Conservation (phyloP, 179 eudicot genomes). For the Drosera spatulata region DNA sequence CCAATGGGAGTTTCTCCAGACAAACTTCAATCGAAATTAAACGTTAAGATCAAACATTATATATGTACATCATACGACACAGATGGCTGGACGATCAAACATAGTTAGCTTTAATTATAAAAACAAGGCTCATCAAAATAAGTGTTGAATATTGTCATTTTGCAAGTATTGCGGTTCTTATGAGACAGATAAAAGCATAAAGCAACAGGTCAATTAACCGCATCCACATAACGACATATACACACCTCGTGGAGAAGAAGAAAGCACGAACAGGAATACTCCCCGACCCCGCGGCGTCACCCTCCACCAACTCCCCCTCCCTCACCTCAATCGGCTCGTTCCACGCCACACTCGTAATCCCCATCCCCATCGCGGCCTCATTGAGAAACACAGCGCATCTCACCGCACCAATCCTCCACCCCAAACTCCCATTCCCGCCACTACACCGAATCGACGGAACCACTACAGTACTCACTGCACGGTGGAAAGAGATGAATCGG, state of each 20-base stretch:
- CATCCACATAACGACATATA: neutral
- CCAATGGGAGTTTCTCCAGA: too few relatives aligned
- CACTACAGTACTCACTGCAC: neutral
- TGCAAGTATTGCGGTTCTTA: too few relatives aligned
- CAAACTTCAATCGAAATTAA: too few relatives aligned
- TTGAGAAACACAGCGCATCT: constrained; percentile 1
- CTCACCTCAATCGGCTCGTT: constrained; percentile 17
- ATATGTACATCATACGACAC: too few relatives aligned
- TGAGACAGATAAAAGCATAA: neutral
- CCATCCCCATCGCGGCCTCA: neutral
- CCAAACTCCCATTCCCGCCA: neutral
- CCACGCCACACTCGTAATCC: constrained; percentile 14
- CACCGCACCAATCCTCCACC: neutral
- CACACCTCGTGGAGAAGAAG: constrained; percentile 14
- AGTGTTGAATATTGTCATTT: too few relatives aligned
- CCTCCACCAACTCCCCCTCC: constrained; percentile 10
- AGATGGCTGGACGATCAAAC: too few relatives aligned
- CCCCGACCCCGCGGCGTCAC: constrained; percentile 9
- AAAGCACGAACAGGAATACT: constrained; percentile 11
- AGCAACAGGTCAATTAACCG: neutral
- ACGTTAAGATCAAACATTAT: too few relatives aligned
- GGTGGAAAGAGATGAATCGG: constrained; percentile 7
- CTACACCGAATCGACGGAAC: constrained; percentile 4
- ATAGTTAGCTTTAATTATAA: too few relatives aligned
- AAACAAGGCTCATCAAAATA: too few relatives aligned